Conservation (phyloP, 352 stramenopile species). For the Globisporangium megalacanthum region DNA sequence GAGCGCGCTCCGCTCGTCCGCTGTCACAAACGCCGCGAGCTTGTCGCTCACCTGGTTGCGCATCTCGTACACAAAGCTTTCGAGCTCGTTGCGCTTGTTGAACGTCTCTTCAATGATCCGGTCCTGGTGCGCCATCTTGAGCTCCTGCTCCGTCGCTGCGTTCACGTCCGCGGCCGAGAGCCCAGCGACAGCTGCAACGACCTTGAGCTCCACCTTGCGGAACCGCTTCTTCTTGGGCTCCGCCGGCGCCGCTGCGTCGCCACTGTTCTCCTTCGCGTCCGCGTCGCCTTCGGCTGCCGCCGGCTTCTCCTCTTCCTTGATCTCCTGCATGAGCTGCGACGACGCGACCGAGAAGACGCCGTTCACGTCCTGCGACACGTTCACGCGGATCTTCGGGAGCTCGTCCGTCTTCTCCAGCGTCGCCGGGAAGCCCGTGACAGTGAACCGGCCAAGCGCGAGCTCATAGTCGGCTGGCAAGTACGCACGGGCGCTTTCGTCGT, state of each 20-base stretch:
- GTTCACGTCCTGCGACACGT: slow-evolving; percentile 97
- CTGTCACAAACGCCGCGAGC: slow-evolving; percentile 83
- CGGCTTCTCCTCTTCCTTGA: slow-evolving; percentile 84
- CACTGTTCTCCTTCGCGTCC: slow-evolving; percentile 44
- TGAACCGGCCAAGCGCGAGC: slow-evolving; percentile 89
- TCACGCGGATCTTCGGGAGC: slow-evolving; percentile 92
- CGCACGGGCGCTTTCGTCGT: slow-evolving; percentile 76
- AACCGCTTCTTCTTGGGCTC: slow-evolving; percentile 95
- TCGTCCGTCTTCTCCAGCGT: slow-evolving; percentile 66
- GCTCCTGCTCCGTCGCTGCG: slow-evolving; percentile 85
- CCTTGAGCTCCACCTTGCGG: slow-evolving; percentile 84
- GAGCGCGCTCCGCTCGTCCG: slow-evolving; percentile 87
- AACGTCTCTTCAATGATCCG: slow-evolving; percentile 95
- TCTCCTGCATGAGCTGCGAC: slow-evolving; percentile 97
- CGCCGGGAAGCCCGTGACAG: slow-evolving; percentile 83
- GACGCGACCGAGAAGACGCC: slow-evolving; percentile 94
- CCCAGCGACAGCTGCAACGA: slow-evolving; percentile 56
- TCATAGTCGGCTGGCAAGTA: slow-evolving; percentile 68
- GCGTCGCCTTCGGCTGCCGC: slow-evolving; percentile 14
- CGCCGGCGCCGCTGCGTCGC: slow-evolving; percentile 40
- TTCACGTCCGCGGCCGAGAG: slow-evolving; percentile 53
- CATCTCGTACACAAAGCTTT: slow-evolving; percentile 99
- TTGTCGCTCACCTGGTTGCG: slow-evolving; percentile 92
- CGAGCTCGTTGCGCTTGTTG: slow-evolving; percentile 99
- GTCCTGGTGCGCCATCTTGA: slow-evolving; percentile 95